Evolutionary conservation across 139 green algal genomes (phyloP), one percentile per base, ranked within the genome.

Genomic region (Chlorella ohadii): DNA sequence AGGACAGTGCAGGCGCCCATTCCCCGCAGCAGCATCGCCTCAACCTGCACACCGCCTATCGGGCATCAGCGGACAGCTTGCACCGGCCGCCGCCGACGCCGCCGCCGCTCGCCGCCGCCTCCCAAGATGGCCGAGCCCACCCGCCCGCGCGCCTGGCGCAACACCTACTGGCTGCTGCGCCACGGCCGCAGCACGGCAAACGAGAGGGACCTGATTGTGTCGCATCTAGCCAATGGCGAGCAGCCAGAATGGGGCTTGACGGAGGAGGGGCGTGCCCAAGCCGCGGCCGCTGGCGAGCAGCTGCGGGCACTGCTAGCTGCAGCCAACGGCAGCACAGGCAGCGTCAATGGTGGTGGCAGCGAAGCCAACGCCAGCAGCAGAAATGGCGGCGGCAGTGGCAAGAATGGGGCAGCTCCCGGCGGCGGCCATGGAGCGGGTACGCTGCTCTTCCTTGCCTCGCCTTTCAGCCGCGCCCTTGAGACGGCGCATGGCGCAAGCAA

Each of bases 391-490:
- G 51, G 12, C 51, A 59, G 22, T 13, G 15, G 12, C 44, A 51
- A 51, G 9, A 2, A 13, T 22, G 51, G 51, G 2, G 15, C 51
- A 4, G 51, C 51, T 22, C 2, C 51, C 15, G 12, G 15, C 9
- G 51, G 51, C 51, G 28, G 44, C 51, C 68, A 27, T 25, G 36
- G 38, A 9, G 75, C 22, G 1, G 64, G 3, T 22, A 9, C 15
- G 77, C 25, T 93, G 33, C 47, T 33, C 13, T 56, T 93, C 25
- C 75, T 84, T 20, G 67, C 67, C 20, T 94, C 90, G 12, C 91
- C 91, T 5, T 94, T 94, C 72, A 91, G 84, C 19, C 78, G 91
- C n/a, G 87, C 88, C 0, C 1, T 87, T 33, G 74, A 93, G 34
- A 94, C 91, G 4, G 91, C 91, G 4, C n/a, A 44, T 3, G 78